Conservation (phyloP, 2,329 filamentous ascomycete species). For the Ceratocystis harringtonii region DNA sequence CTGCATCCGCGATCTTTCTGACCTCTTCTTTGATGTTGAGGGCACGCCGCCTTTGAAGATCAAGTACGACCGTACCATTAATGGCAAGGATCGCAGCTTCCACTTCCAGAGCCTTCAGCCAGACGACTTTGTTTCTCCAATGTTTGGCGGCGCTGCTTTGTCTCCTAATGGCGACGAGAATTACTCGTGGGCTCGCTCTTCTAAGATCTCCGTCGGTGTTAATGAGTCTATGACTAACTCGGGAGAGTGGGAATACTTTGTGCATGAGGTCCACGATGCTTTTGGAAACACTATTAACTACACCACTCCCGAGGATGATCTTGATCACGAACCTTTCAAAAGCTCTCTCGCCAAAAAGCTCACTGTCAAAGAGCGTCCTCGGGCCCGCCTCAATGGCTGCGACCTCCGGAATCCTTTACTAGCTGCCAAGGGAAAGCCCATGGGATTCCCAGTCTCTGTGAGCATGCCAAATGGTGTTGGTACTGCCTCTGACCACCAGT, state of each 20-base stretch:
- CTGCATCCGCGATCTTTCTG: constrained; percentile 77
- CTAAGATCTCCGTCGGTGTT: constrained; percentile 62
- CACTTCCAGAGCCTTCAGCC: constrained; percentile 90
- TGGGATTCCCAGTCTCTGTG: constrained; percentile 47
- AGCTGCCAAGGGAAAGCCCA: constrained; percentile 58
- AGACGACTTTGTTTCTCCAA: constrained; percentile 65
- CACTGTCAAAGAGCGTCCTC: constrained; percentile 72
- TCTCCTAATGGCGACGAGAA: constrained; percentile 44
- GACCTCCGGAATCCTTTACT: constrained; percentile 68
- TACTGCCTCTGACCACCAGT: constrained; percentile 50
- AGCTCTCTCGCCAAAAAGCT: constrained; percentile 61
- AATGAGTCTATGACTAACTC: constrained; percentile 75
- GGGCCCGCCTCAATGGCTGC: constrained; percentile 55
- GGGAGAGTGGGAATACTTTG: constrained; percentile 75
- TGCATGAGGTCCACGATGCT: constrained; percentile 84
- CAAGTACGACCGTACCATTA: constrained; percentile 78
- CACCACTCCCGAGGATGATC: constrained; percentile 48
- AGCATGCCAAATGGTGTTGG: constrained; percentile 43
- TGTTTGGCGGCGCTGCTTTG: constrained; percentile 47
- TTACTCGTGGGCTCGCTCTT: constrained; percentile 64
- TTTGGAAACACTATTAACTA: constrained; percentile 80
- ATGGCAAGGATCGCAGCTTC: constrained; percentile 67
- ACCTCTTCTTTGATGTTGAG: constrained; percentile 66
- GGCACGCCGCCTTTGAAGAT: constrained; percentile 86
- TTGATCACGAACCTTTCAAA: constrained; percentile 44